Conservation (phyloP, 176 grass and related monocot genomes). For the Canna indica region DNA sequence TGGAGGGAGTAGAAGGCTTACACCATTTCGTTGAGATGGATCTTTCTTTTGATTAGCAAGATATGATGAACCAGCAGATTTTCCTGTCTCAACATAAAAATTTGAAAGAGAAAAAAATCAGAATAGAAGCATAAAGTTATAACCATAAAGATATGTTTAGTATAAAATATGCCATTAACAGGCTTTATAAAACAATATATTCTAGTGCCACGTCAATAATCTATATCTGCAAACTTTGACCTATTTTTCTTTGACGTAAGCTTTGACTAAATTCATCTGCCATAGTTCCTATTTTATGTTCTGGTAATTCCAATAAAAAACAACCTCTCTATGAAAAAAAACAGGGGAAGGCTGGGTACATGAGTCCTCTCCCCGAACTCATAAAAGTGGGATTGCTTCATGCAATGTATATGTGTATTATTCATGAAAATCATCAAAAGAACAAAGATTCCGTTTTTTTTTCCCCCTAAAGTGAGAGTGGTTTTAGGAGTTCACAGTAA, state of each 20-base stretch:
- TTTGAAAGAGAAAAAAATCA: not conserved
- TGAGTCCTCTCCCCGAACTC: too few relatives aligned
- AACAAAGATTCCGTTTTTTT: not conserved
- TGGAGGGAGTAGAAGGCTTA: slow-evolving; percentile 6
- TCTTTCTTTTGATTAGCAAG: not conserved
- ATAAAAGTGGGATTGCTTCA: too few relatives aligned
- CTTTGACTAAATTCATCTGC: not conserved
- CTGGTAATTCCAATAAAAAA: too few relatives aligned
- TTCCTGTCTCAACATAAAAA: not conserved
- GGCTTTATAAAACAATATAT: too few relatives aligned
- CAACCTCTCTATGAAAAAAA: too few relatives aligned
- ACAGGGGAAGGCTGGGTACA: too few relatives aligned
- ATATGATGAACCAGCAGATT: not conserved
- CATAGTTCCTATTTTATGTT: not conserved
- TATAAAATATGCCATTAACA: not conserved
- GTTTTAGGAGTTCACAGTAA: not conserved
- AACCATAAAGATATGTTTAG: not conserved
- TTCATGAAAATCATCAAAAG: not conserved
- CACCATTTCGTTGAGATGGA: not conserved
- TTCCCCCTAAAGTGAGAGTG: not conserved
- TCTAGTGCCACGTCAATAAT: not conserved
- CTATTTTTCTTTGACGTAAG: not conserved
- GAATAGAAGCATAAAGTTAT: not conserved
- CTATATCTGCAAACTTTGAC: too few relatives aligned
- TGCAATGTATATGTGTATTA: not conserved